A percentile compares a stretch with the other conserved stretches of the same genome.
These are phyloP conservation scores for Nadsonia starkeyi-henricii DNA, from an alignment of 1,139 yeast species.

Conservation along the genomic window DNA sequence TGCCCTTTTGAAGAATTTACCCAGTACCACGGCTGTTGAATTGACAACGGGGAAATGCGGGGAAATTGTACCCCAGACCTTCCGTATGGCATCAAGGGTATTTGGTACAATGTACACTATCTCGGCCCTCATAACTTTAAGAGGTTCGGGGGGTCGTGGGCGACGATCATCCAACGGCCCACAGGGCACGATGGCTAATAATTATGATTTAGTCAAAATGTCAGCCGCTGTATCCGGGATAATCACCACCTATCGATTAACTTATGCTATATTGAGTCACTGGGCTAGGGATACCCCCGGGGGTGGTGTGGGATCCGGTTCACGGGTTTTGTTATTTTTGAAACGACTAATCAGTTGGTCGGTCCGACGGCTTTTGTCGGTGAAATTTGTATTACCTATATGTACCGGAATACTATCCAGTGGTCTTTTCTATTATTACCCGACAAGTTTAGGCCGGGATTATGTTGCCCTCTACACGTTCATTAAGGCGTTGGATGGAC, in stretches of 20 bases:
- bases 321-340: background rate
- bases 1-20: too few relatives aligned
- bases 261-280: background rate
- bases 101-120: background rate
- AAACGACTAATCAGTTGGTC: background rate
- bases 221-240: background rate
- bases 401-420: conserved; percentile 21
- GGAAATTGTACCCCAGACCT: background rate
- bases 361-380: background rate
- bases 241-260: background rate
- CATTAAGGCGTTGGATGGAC: conserved; percentile 24
- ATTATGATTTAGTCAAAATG: background rate
- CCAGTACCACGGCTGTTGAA: too few relatives aligned
- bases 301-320: background rate
- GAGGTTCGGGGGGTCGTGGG: background rate
- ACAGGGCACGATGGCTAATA: background rate
- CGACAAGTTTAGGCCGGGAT: conserved; percentile 16
- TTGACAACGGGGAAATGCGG: too few relatives aligned
- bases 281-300: background rate
- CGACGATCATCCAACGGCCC: background rate
- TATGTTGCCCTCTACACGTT: conserved; percentile 23
- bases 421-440: conserved; percentile 18
- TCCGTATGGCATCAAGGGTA: background rate
- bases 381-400: conserved; percentile 13
- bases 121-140: background rate